Evolutionary conservation across 331 rosid species (phyloP).

Genomic region (Pyrus hybrid): DNA sequence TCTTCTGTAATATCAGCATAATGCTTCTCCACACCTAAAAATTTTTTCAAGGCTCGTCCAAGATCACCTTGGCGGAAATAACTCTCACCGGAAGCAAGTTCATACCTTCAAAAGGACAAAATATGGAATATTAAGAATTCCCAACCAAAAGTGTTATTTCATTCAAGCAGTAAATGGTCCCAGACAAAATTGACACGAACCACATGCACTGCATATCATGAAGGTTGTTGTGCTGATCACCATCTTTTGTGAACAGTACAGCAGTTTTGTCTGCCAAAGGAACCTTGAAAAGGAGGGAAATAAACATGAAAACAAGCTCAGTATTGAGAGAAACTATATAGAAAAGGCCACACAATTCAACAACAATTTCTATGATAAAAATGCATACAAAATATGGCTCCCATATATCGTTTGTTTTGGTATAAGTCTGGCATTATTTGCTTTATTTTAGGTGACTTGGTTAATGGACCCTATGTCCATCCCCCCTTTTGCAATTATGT

Average conservation of each 20-base stretch:
- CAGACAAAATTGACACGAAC: conserved; percentile 38
- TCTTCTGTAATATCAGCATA: conserved; percentile 95
- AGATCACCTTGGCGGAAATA: conserved; percentile 91
- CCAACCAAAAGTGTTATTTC: neutral
- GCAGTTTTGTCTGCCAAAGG: conserved; percentile 97
- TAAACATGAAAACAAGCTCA: conserved; percentile 3
- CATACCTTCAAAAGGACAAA: conserved; percentile 57
- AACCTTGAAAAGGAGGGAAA: conserved; percentile 39
- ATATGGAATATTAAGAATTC: conserved; percentile 8
- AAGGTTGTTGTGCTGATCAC: conserved; percentile 95
- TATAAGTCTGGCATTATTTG: neutral
- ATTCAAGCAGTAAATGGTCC: conserved; percentile 10
- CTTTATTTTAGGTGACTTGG: neutral
- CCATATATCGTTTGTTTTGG: neutral
- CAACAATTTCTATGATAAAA: neutral
- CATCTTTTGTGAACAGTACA: conserved; percentile 92
- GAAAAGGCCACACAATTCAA: neutral
- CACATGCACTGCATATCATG: conserved; percentile 99
- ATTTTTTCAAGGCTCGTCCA: conserved; percentile 80
- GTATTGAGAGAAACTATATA: neutral
- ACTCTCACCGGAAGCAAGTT: conserved; percentile 95
- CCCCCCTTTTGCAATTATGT: neutral
- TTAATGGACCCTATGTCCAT: neutral
- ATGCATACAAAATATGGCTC: neutral
- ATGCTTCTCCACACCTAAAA: conserved; percentile 94